phyloP scores from a whole-genome alignment of 352 stramenopile genomes.

The Pythium vanterpoolii region DNA sequence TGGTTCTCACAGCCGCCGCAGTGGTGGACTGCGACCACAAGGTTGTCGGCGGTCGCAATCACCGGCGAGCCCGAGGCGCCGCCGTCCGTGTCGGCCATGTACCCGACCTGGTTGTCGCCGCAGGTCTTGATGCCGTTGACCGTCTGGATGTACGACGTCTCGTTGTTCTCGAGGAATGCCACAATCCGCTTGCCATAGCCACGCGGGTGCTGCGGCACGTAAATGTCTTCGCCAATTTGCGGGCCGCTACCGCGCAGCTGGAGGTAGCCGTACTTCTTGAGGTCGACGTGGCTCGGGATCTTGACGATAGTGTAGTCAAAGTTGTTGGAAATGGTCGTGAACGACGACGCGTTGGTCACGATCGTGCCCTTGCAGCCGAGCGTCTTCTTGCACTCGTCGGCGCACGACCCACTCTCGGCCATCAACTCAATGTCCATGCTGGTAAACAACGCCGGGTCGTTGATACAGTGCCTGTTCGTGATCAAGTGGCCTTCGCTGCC shows the following conservation, averaged over 20 bases:
- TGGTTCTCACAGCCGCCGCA: conserved; percentile 66
- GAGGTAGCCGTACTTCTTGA: conserved; percentile 27
- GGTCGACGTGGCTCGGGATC: conserved; percentile 4
- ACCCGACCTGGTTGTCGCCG: conserved; percentile 47
- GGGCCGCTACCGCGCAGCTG: conserved; percentile 24
- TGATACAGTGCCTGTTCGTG: not conserved
- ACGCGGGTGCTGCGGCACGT: conserved; percentile 36
- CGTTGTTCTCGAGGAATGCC: conserved; percentile 20
- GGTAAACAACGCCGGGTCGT: not conserved
- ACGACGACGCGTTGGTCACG: conserved; percentile 16
- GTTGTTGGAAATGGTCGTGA: conserved; percentile 17
- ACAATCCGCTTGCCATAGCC: conserved; percentile 31
- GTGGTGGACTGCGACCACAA: conserved; percentile 67
- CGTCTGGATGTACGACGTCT: conserved; percentile 27
- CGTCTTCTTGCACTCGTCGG: conserved; percentile 16
- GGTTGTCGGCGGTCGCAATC: conserved; percentile 46
- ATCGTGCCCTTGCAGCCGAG: conserved; percentile 23
- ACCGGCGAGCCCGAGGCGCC: conserved; percentile 64
- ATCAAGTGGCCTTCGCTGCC: conserved; percentile 21
- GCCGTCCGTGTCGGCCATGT: conserved; percentile 70
- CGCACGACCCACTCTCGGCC: conserved; percentile 22
- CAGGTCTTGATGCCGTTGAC: conserved; percentile 33
- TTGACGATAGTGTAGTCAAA: conserved; percentile 23
- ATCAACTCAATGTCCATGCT: conserved; percentile 24
- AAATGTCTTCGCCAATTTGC: conserved; percentile 20